Percentiles rank a stretch among this genome's conserved stretches.
These are phyloP conservation scores for Pneumocystis sp. DNA, from an alignment of 1,139 yeast species.

Conservation along the genomic window DNA sequence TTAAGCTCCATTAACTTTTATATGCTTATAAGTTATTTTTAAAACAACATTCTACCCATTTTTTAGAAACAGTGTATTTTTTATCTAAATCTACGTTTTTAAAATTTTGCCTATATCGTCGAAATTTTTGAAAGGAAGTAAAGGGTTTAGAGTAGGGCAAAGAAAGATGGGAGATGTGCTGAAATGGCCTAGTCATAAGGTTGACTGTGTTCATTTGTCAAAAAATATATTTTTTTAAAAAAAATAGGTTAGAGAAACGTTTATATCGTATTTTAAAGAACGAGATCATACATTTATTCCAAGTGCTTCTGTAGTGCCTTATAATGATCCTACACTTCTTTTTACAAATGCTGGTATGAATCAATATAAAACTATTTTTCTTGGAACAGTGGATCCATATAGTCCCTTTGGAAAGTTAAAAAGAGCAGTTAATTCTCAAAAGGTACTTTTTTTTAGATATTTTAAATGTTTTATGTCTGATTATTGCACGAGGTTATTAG, in stretches of 20 bases:
- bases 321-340: conserved; percentile 74
- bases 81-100: background rate
- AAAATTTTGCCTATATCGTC: background rate
- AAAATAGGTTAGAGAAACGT: conserved; percentile 61
- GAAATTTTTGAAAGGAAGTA: background rate
- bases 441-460: conserved; percentile 19
- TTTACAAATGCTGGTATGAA: conserved; percentile 27
- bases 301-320: conserved; percentile 90
- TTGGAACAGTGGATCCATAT: conserved; percentile 92
- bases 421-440: conserved; percentile 89
- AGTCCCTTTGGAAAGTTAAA: conserved; percentile 71
- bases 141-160: conserved; percentile 2
- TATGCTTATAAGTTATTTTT: conserved; percentile 1
- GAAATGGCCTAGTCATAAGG: conserved; percentile 5
- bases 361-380: conserved; percentile 90
- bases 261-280: conserved; percentile 57
- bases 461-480: background rate
- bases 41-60: background rate
- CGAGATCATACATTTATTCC: conserved; percentile 68
- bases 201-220: background rate
- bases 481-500: conserved; percentile 50
- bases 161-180: background rate
- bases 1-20: background rate
- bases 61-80: background rate
- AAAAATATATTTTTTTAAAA: background rate